These are phyloP conservation scores for Exophiala phaeomuriformis DNA, from an alignment of 2,329 filamentous ascomycete genomes.

Conservation along the genomic window DNA sequence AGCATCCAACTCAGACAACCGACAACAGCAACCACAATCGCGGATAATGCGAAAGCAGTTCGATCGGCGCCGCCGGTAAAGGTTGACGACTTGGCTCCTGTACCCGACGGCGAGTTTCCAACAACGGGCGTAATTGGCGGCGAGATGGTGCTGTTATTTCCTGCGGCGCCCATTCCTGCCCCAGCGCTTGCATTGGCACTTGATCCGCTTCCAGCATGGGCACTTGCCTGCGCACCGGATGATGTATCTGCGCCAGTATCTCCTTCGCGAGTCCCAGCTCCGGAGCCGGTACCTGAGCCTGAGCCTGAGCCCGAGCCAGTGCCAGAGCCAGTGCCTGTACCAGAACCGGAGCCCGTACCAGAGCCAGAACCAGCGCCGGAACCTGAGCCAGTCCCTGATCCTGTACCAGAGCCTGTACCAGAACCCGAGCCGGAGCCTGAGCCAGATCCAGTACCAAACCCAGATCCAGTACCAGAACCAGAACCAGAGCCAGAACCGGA, in stretches of 20 bases:
- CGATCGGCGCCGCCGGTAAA: slow-evolving; percentile 11
- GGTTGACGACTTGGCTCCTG: neutral
- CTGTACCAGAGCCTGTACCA: slow-evolving; percentile 8
- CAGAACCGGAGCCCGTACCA: slow-evolving; percentile 3
- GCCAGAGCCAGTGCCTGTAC: slow-evolving; percentile 19
- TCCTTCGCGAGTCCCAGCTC: neutral
- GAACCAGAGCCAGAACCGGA: slow-evolving; percentile 18
- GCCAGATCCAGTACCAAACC: slow-evolving; percentile 5
- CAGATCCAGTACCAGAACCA: slow-evolving; percentile 5
- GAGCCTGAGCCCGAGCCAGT: slow-evolving; percentile 14
- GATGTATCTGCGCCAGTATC: neutral
- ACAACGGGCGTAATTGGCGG: slow-evolving; percentile 14
- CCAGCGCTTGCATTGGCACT: neutral
- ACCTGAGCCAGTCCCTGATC: slow-evolving; percentile 5
- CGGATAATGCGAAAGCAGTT: slow-evolving; percentile 13
- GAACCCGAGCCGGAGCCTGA: slow-evolving; percentile 9
- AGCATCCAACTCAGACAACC: slow-evolving; percentile 18
- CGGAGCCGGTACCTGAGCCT: slow-evolving; percentile 7
- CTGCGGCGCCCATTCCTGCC: neutral
- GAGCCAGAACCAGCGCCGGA: slow-evolving; percentile 5
- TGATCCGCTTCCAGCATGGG: neutral
- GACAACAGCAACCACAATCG: slow-evolving; percentile 13
- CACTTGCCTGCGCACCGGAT: neutral
- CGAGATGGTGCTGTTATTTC: slow-evolving; percentile 9
- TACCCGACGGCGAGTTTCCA: neutral